These are phyloP conservation scores for Fusarium austroafricanum DNA, from an alignment of 2,329 filamentous ascomycete species.

Conservation along the genomic window DNA sequence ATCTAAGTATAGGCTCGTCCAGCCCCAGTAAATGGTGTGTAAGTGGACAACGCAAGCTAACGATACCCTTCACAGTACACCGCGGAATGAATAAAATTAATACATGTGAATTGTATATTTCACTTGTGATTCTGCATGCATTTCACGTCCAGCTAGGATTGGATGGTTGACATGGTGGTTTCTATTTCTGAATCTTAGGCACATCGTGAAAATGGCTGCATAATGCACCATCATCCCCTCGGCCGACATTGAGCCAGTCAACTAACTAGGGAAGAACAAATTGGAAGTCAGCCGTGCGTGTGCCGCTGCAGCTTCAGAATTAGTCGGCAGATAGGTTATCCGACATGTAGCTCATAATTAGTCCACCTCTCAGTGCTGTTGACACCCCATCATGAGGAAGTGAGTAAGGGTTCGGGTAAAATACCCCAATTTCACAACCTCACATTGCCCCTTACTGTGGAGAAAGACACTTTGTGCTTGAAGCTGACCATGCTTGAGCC, in stretches of 20 bases:
- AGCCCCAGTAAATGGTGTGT: neutral
- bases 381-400: neutral
- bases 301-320: neutral
- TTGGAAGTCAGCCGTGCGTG: neutral
- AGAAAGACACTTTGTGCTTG: neutral
- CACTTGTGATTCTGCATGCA: too few species aligned
- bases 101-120: too few species aligned
- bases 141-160: neutral
- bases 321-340: neutral
- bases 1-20: neutral
- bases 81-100: neutral
- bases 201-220: constrained; percentile 21
- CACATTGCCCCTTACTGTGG: neutral
- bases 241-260: neutral
- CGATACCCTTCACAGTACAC: neutral
- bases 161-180: constrained; percentile 6
- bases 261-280: neutral
- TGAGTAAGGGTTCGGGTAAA: neutral
- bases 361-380: neutral
- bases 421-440: constrained; percentile 2
- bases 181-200: constrained; percentile 37
- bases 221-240: neutral
- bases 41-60: neutral
- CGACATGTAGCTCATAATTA: neutral
- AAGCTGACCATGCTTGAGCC: neutral